Evolutionary conservation across 257 asterid species (phyloP).

Genomic region (Eustoma russellianum): DNA sequence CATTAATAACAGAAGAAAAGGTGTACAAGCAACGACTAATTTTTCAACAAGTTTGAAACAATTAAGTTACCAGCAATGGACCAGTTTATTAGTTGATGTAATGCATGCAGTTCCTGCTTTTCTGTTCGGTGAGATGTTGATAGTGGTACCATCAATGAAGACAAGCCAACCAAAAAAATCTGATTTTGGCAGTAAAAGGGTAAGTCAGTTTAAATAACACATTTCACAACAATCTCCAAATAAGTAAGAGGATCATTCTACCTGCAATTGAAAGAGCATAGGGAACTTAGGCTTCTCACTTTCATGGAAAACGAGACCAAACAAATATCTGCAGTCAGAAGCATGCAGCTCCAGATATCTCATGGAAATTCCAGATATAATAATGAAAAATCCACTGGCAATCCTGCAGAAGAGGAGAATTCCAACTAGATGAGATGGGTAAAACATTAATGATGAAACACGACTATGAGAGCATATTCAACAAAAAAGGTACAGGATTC

Average conservation of each 20-base stretch:
- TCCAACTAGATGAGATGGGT: not conserved
- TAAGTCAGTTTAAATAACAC: not conserved
- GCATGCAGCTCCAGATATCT: conserved; percentile 47
- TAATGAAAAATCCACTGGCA: conserved; percentile 60
- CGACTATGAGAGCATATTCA: not conserved
- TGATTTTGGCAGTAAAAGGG: conserved; percentile 22
- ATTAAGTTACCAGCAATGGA: conserved; percentile 58
- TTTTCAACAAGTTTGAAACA: no score
- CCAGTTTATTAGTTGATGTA: conserved; percentile 92
- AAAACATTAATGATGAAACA: not conserved
- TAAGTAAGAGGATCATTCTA: conserved; percentile 6
- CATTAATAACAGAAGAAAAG: no score
- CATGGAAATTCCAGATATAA: conserved; percentile 55
- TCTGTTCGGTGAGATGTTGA: conserved; percentile 90
- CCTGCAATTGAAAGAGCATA: conserved; percentile 74
- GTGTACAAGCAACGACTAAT: conserved; percentile 5
- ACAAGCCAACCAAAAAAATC: conserved; percentile 63
- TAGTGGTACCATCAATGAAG: conserved; percentile 75
- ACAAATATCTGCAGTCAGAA: conserved; percentile 42
- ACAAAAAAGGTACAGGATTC: not conserved
- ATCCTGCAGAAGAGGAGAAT: conserved; percentile 25
- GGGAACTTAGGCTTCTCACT: conserved; percentile 37
- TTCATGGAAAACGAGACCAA: conserved; percentile 36
- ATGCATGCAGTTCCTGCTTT: conserved; percentile 62
- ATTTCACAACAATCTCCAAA: not conserved